Evolutionary conservation across 306 rosid species (phyloP).

Genomic region (Corylus americana): DNA sequence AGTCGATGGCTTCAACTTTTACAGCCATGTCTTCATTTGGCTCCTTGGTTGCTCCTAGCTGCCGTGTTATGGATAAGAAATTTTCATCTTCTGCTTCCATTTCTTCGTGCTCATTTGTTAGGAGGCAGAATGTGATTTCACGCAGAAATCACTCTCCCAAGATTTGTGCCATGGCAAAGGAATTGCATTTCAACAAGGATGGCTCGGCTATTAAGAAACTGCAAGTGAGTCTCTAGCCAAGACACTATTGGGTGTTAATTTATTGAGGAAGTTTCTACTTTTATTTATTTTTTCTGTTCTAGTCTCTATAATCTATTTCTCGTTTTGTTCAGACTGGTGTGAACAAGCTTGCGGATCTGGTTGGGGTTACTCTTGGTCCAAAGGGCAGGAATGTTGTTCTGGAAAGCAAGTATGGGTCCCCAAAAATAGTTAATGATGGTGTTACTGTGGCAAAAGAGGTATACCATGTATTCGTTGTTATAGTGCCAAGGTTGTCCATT

Average conservation of each 20-base stretch:
- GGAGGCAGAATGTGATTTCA: conserved; percentile 34
- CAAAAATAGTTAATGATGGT: conserved; percentile 95
- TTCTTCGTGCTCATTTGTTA: conserved; percentile 55
- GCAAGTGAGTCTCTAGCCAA: conserved; percentile 40
- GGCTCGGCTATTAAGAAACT: conserved; percentile 89
- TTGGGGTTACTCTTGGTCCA: conserved; percentile 98
- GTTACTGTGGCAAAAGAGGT: conserved; percentile 99
- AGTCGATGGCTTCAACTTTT: conserved; percentile 77
- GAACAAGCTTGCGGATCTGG: conserved; percentile 97
- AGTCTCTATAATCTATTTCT: background rate
- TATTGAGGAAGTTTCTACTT: background rate
- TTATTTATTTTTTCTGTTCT: background rate
- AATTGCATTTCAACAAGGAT: conserved; percentile 88
- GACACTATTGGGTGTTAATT: background rate
- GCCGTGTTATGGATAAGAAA: conserved; percentile 39
- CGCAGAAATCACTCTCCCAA: conserved; percentile 45
- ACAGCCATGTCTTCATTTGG: conserved; percentile 64
- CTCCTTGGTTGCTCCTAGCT: conserved; percentile 50
- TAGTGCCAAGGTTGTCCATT: background rate
- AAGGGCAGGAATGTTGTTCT: conserved; percentile 97
- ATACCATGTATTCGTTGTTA: background rate
- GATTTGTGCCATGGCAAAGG: conserved; percentile 95
- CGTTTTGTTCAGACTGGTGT: conserved; percentile 68
- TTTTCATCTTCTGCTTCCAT: conserved; percentile 67
- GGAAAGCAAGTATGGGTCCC: conserved; percentile 99